phyloP scores from a whole-genome alignment of 306 rosid genomes.

The Trifolium fragiferum region DNA sequence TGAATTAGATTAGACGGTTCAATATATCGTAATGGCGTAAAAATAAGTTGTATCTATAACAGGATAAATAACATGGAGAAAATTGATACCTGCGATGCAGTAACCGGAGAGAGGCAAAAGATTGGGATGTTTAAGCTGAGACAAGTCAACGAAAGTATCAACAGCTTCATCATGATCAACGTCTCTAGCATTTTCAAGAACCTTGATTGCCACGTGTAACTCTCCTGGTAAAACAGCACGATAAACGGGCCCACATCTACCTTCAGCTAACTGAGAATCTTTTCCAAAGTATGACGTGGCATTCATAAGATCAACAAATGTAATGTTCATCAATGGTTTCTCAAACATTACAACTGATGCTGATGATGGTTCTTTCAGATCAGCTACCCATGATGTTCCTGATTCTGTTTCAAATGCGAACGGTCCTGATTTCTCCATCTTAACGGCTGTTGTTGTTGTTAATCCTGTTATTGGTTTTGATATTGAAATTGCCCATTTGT shows the following conservation, averaged over 20 bases:
- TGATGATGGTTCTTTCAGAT: conserved; percentile 78
- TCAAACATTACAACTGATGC: conserved; percentile 92
- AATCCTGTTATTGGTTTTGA: conserved; percentile 69
- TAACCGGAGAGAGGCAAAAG: conserved; percentile 87
- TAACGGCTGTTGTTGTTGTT: conserved; percentile 42
- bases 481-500: conserved; percentile 93
- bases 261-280: conserved; percentile 88
- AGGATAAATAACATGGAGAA: neutral
- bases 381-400: conserved; percentile 90
- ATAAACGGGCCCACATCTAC: conserved; percentile 94
- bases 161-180: conserved; percentile 66
- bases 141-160: conserved; percentile 58
- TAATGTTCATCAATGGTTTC: conserved; percentile 86
- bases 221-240: conserved; percentile 85
- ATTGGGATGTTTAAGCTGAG: conserved; percentile 80
- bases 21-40: no score
- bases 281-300: conserved; percentile 97
- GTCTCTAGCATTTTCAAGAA: conserved; percentile 73
- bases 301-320: conserved; percentile 80
- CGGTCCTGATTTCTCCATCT: conserved; percentile 88
- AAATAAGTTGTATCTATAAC: no score
- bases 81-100: conserved; percentile 81
- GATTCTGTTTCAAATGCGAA: conserved; percentile 90
- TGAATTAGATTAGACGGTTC: no score
- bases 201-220: conserved; percentile 93